Evolutionary conservation across 2,329 filamentous ascomycete species (phyloP), one percentile per base, ranked within the genome.

Genomic region (Penicillium sp.): DNA sequence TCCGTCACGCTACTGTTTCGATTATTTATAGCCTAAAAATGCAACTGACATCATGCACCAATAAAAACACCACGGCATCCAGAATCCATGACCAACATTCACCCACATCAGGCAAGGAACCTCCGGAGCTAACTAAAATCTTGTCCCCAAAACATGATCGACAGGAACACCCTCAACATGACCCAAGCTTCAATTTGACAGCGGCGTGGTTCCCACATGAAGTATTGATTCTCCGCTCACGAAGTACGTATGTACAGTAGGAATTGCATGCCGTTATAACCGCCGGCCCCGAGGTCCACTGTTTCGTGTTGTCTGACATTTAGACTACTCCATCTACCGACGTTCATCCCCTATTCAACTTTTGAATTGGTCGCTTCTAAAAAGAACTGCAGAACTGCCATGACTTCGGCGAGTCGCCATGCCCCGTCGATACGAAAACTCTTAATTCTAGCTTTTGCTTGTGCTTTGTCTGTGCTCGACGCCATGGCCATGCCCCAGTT

Each of bases 21-120:
- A 45, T 45, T 59, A 61, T 59, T 61, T 61, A 57, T 61, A 61
- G 57, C 19, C 42, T 29, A 21, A 31, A 50, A 49, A 33, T 25
- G 13, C 29, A 44, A 33, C 37, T 13, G 26, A 39, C 35, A 39
- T 39, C 35, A 33, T 33, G 5, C 31, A 39, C 35, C 35, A 39
- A 39, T 39, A 39, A 13, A 19, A 39, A 19, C 4, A 33, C 31
- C 13, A 33, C 31, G 31, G 6, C 31, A 16, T 33, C 13, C 31
- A 33, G 13, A 33, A 33, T 7, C 31, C 14, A 33, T 33, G 8
- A 45, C 19, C 1, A 42, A 23, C n/a, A 23, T 42, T 13, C 31
- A 33, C 5, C 31, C 31, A 33, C 31, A 33, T 33, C 31, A 39
- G 35, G 39, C 19, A 42, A 42, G 39, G 39, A 23, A 42, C 39